Percentiles rank a stretch among this genome's conserved stretches.
Evolutionary conservation across 768 basidiomycete species (phyloP).

Genomic region (Erythrobasidium yunnanense): DNA sequence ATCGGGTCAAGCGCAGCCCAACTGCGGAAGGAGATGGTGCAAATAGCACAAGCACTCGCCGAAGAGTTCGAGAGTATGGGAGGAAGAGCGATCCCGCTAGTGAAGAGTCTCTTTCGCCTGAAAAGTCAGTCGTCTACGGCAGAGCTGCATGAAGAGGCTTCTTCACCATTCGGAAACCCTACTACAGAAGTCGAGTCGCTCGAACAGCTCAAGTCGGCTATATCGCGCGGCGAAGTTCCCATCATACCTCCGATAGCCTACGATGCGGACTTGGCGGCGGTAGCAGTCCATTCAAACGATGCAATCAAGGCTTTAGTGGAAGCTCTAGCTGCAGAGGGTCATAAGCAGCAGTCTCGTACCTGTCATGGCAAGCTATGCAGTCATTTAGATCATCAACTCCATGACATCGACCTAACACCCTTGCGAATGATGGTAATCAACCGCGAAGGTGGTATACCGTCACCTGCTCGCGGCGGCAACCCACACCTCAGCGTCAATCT

Average conservation of each 20-base stretch:
- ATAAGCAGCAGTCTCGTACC: slow-evolving; percentile 39
- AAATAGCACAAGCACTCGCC: slow-evolving; percentile 78
- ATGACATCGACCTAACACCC: slow-evolving; percentile 67
- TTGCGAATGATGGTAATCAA: slow-evolving; percentile 95
- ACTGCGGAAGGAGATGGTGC: slow-evolving; percentile 43
- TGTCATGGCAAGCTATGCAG: no score
- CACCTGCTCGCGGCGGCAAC: slow-evolving; percentile 84
- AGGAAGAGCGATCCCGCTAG: slow-evolving; percentile 72
- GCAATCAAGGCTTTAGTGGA: slow-evolving; percentile 75
- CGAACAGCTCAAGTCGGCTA: slow-evolving; percentile 70
- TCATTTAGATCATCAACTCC: not conserved
- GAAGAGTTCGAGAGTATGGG: slow-evolving; percentile 71
- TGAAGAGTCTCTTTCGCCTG: slow-evolving; percentile 65
- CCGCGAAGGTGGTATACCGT: slow-evolving; percentile 89
- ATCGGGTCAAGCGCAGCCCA: slow-evolving; percentile 42
- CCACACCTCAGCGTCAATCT: slow-evolving; percentile 95
- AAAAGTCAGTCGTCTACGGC: not conserved
- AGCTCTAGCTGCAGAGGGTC: slow-evolving; percentile 58
- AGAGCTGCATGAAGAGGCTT: not conserved
- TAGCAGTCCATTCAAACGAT: slow-evolving; percentile 75
- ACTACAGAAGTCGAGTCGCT: slow-evolving; percentile 46
- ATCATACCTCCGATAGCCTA: slow-evolving; percentile 86
- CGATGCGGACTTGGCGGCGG: slow-evolving; percentile 76
- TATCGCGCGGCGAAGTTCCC: slow-evolving; percentile 88
- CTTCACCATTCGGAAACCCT: not conserved